Base-by-base conservation (phyloP, 352 stramenopile species). In the Phytophthora kernoviae region DNA sequence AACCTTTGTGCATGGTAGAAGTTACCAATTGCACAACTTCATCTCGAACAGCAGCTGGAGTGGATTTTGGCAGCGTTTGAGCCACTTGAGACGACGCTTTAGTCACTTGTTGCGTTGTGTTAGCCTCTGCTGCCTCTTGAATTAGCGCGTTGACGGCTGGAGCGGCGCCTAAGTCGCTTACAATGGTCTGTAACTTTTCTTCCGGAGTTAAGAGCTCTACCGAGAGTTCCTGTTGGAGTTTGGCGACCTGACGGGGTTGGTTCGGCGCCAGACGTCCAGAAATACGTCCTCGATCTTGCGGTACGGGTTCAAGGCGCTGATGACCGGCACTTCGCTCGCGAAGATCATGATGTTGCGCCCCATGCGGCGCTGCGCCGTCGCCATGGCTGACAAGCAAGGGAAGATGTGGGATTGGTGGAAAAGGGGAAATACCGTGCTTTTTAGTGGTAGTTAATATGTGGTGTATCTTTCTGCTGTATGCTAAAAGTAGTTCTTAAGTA, bases 261-360 rank as follows among this genome's bases (percentile, higher is more conserved):
- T 93, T 56, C 87, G 84, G 36, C 82, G 84, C 87, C 87, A 95
- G 11, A 87, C 73, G 50, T 77, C 70, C 18, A 94, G 55, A 53
- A 95, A 94, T 10, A 94, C 77, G 44, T 95, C 84, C 42, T 93
- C 86, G 61, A 95, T 88, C 62, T 86, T 78, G 41, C 87, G 84
- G 66, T 86, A 95, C 51, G 82, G 84, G 58, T 95, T 94, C 51
- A 93, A 34, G 9, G 83, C 87, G 54, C 76, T 85, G 52, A 95
- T 84, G 20, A 94, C 84, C 4, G 87, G 81, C 73, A 95, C 84
- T 47, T 95, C 87, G 67, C 84, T 94, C 46, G 87, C 87, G 62
- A 93, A 95, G 59, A 95, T 58, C 76, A 94, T 80, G 54, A 95
- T 90, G 50, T 58, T 73, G 15, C 61, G 70, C 42, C 61, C 39